Conservation (phyloP, 768 basidiomycete genomes). For the Hericium rajendrae region DNA sequence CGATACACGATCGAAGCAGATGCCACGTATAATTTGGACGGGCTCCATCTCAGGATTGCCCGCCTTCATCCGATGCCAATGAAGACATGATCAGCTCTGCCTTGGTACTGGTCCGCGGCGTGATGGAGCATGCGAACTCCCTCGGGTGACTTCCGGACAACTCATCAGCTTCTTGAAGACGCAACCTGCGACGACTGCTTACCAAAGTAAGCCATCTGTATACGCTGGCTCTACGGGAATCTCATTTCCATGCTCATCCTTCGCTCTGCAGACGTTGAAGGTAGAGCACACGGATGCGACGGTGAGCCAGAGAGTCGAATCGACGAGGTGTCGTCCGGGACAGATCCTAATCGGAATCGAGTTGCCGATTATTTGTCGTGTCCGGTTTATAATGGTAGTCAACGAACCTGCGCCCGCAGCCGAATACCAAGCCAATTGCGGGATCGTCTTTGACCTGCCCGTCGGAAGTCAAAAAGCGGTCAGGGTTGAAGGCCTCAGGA, state of each 20-base stretch:
- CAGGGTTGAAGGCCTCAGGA: constrained; percentile 30
- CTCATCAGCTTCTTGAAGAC: neutral
- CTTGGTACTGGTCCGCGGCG: constrained; percentile 2
- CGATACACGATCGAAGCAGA: no score
- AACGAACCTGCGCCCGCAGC: neutral
- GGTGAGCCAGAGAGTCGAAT: constrained; percentile 12
- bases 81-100: constrained; percentile 1
- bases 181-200: neutral
- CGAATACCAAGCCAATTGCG: neutral
- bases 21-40: no score
- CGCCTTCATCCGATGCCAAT: no score
- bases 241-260: constrained; percentile 4
- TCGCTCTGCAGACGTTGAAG: constrained; percentile 8
- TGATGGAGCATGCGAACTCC: constrained; percentile 4
- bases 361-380: neutral
- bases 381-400: neutral
- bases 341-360: neutral
- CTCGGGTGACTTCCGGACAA: neutral
- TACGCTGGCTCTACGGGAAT: constrained; percentile 1
- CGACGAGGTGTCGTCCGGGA: constrained; percentile 4
- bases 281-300: constrained; percentile 3
- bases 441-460: neutral
- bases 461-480: constrained; percentile 20
- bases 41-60: no score
- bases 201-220: neutral